A percentile compares a stretch with the other conserved stretches of the same genome.
Conservation (phyloP, 768 basidiomycete species). For the Crepidotus variabilis region DNA sequence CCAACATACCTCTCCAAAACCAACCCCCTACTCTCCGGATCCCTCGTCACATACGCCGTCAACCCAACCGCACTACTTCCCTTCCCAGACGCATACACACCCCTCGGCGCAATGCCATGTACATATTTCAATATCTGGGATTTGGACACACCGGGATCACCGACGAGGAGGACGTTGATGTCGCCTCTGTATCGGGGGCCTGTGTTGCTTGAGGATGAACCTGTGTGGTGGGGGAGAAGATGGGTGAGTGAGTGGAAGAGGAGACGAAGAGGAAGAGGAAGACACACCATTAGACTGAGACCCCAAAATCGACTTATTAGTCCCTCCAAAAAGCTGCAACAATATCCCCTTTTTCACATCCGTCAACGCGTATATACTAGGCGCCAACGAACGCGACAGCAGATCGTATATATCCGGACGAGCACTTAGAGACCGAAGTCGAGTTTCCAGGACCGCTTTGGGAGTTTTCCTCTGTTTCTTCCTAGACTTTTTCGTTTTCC, state of each 20-base stretch:
- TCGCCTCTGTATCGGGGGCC: constrained; percentile 97
- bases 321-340: constrained; percentile 94
- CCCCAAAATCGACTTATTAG: too few relatives aligned
- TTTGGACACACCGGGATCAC: constrained; percentile 97
- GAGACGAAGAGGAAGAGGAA: too few relatives aligned
- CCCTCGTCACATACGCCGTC: constrained; percentile 96
- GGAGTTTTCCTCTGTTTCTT: constrained; percentile 61
- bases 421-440: constrained; percentile 43
- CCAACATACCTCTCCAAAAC: constrained; percentile 88
- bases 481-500: constrained; percentile 30
- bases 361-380: constrained; percentile 97
- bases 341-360: constrained; percentile 99
- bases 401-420: constrained; percentile 84
- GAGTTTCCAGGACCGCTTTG: constrained; percentile 65
- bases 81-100: constrained; percentile 97
- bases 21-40: constrained; percentile 97
- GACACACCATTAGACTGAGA: too few relatives aligned
- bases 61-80: constrained; percentile 98
- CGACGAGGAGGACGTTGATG: constrained; percentile 95
- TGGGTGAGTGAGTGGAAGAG: too few relatives aligned
- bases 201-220: constrained; percentile 89
- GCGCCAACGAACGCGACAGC: constrained; percentile 82
- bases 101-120: constrained; percentile 96
- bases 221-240: constrained; percentile 44
- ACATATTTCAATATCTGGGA: constrained; percentile 98